Evolutionary conservation across 495 filamentous ascomycete species (phyloP).

Genomic region (Talaromyces liani): DNA sequence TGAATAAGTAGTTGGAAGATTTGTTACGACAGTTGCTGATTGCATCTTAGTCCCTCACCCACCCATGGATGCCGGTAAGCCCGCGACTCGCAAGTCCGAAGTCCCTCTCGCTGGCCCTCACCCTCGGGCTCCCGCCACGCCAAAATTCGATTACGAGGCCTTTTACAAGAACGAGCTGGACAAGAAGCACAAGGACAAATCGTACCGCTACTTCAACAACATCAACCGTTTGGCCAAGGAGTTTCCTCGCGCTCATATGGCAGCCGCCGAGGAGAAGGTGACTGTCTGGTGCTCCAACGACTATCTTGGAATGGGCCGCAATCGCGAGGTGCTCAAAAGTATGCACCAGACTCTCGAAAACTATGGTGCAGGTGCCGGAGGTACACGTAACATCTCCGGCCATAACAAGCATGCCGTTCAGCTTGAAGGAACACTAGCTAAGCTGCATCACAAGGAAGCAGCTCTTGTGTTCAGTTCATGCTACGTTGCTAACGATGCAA

Average conservation of each 20-base stretch:
- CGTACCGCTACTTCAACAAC: constrained; percentile 99
- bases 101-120: constrained; percentile 27
- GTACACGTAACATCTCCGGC: constrained; percentile 94
- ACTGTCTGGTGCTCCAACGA: constrained; percentile 99
- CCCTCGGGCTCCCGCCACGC: constrained; percentile 34
- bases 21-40: background rate
- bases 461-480: constrained; percentile 94
- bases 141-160: constrained; percentile 78
- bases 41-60: constrained; percentile 13
- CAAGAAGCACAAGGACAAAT: constrained; percentile 99
- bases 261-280: constrained; percentile 76
- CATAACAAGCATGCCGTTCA: constrained; percentile 91
- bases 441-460: constrained; percentile 83
- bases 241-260: constrained; percentile 90
- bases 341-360: constrained; percentile 95
- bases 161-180: constrained; percentile 87
- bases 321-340: constrained; percentile 72
- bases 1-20: background rate
- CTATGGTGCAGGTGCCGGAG: constrained; percentile 92
- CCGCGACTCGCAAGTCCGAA: constrained; percentile 6
- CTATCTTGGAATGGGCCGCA: constrained; percentile 95
- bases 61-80: constrained; percentile 6
- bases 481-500: constrained; percentile 97
- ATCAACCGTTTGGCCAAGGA: constrained; percentile 97
- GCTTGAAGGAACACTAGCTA: constrained; percentile 77